phyloP scores from a whole-genome alignment of 495 filamentous ascomycete genomes.

The Ramalina peruviana region DNA sequence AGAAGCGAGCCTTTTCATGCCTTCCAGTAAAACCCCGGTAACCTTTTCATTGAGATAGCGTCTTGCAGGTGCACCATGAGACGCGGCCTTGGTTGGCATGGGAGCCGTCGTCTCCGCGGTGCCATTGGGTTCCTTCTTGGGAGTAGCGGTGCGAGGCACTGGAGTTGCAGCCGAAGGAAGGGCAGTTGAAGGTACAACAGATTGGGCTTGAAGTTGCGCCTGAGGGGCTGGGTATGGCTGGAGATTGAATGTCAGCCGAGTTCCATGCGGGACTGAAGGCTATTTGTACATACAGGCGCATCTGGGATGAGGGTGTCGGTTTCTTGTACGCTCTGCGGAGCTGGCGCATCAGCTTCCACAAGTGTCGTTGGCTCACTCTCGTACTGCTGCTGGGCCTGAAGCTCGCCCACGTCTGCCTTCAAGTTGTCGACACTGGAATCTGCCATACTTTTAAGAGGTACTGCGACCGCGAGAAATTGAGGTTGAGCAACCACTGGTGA shows the following conservation, averaged over 20 bases:
- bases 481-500: no score
- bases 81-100: constrained; percentile 22
- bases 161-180: constrained; percentile 28
- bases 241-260: not conserved
- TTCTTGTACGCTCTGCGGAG: not conserved
- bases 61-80: constrained; percentile 73
- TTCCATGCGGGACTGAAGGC: no score
- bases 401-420: no score
- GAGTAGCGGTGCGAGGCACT: constrained; percentile 27
- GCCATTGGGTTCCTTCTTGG: constrained; percentile 37
- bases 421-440: no score
- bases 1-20: constrained; percentile 76
- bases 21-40: constrained; percentile 71
- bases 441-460: no score
- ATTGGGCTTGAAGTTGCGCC: constrained; percentile 2
- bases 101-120: constrained; percentile 14
- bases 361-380: no score
- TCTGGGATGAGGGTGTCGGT: not conserved
- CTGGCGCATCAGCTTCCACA: no score
- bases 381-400: no score
- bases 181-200: constrained; percentile 11
- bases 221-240: constrained; percentile 13
- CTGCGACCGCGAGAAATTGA: no score
- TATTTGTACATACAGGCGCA: not conserved
- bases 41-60: constrained; percentile 85